Base-by-base conservation (phyloP, 1,284 basidiomycete species). In the Anthracocystis setariae region DNA sequence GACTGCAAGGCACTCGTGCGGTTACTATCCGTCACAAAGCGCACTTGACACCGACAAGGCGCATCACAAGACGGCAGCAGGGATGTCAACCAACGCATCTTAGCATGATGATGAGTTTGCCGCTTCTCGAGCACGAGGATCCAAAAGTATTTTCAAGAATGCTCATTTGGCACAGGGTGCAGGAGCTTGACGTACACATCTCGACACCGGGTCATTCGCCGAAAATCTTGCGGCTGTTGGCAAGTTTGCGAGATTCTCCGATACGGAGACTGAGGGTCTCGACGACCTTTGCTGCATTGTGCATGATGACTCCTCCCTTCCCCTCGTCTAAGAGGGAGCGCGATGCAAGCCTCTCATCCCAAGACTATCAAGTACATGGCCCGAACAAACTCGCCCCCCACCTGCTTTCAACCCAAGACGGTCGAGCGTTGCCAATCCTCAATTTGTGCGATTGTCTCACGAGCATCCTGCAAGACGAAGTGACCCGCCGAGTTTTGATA, bases 61-160 rank as follows among this genome's bases (percentile, higher is more conserved):
- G 60, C 32, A 65, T 63, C 46, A 25, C 55, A 27, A 32, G 59
- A 44, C 38, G 55, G 10, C 63, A 63, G 7, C 62, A 76, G 40
- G 71, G 69, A 25, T 80, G 78, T 42, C 64, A 73, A 24, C 78
- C 78, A 8, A 74, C 64, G 2, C 66, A 59, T 18, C 54, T 81
- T 13, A 76, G 73, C 62, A 50, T 81, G 39, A 73, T 81, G 56
- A 63, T 81, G 52, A 69, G 71, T 40, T 59, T 79, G 17, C 79
- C 79, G 2, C 45, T 81, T 48, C 78, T 68, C 43, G 79, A 79
- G 50, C 76, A 81, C 53, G 77, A 81, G 39, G 74, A 73, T 29
- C 73, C 71, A 12, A 70, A 69, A 5, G 61, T 76, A 5, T 81
- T 81, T 55, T 52, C 74, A 12, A 55, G 60, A 21, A 76, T 81